These are phyloP conservation scores for Lumnitzera racemosa DNA, from an alignment of 345 rosid species.

Conservation along the genomic window DNA sequence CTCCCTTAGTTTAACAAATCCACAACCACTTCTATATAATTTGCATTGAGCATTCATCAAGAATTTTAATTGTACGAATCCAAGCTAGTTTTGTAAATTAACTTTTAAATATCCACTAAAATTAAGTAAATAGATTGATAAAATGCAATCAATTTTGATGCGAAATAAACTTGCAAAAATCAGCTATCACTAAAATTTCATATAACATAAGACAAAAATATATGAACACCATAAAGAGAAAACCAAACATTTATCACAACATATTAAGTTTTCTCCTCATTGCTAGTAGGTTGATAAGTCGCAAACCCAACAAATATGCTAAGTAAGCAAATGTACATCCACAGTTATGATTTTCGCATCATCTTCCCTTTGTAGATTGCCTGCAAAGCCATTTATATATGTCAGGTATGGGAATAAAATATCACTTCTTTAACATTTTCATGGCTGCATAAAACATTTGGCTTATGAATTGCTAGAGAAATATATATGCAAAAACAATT, in stretches of 20 bases:
- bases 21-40: conserved; percentile 36
- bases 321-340: neutral
- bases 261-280: too few species aligned
- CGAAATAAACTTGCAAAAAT: too few species aligned
- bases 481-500: neutral
- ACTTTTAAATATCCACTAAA: too few species aligned
- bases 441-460: conserved; percentile 10
- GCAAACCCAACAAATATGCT: too few species aligned
- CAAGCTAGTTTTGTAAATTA: too few species aligned
- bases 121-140: neutral
- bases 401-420: conserved; percentile 29
- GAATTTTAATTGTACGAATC: too few species aligned
- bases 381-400: conserved; percentile 54
- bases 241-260: too few species aligned
- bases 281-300: too few species aligned
- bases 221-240: too few species aligned
- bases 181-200: neutral
- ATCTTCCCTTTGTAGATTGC: conserved; percentile 36
- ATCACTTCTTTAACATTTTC: conserved; percentile 41
- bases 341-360: conserved; percentile 35
- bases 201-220: neutral
- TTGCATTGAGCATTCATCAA: conserved; percentile 15
- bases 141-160: neutral
- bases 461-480: neutral
- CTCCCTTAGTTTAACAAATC: conserved; percentile 33